Base-by-base conservation (phyloP, 2,329 filamentous ascomycete species). In the Colletotrichum horii region DNA sequence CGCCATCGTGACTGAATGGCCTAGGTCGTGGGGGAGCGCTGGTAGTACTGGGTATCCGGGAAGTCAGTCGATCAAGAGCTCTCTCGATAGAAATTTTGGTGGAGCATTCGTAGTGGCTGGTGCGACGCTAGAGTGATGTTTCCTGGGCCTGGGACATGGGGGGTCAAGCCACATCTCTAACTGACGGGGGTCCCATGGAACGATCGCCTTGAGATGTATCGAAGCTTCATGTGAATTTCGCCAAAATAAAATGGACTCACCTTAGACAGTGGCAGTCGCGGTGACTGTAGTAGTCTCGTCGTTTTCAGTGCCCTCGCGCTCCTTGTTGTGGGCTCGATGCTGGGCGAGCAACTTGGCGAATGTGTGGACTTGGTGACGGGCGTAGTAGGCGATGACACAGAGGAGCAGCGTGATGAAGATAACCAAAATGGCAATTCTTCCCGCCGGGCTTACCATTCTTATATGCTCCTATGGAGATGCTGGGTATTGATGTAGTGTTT, bases 351-450 rank as follows among this genome's bases (percentile, higher is more conserved):
- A 26, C 52, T 74, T 73, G 30, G 82, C 80, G 74, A 85, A 85
- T 28, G 69, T 75, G 56, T 80, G 77, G 64, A 86, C 75, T 52
- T 79, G 74, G 52, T 71, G 77, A 34, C 82, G 82, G 74, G 81
- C 77, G 56, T 81, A 81, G 78, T 80, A 85, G 61, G 74, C 77
- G 32, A 86, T 34, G 22, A 80, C 30, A 22, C 75, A 80, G 56
- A 84, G 72, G 34, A 84, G 68, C 8, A 78, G 56, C 65, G 84
- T 77, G 32, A 87, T 74, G 14, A 79, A 75, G 14, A 85, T 70
- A 30, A 85, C 56, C 6, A 84, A 68, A 61, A 85, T 75, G 28
- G 82, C 84, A 9, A 86, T 81, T 8, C 74, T 76, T 28, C 77
- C 78, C 6, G 82, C 79, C 12, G 83, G 82, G 16, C 68, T 70